A percentile compares a stretch with the other conserved stretches of the same genome.
Conservation (phyloP, 2,329 filamentous ascomycete genomes). For the Fusarium illudens region DNA sequence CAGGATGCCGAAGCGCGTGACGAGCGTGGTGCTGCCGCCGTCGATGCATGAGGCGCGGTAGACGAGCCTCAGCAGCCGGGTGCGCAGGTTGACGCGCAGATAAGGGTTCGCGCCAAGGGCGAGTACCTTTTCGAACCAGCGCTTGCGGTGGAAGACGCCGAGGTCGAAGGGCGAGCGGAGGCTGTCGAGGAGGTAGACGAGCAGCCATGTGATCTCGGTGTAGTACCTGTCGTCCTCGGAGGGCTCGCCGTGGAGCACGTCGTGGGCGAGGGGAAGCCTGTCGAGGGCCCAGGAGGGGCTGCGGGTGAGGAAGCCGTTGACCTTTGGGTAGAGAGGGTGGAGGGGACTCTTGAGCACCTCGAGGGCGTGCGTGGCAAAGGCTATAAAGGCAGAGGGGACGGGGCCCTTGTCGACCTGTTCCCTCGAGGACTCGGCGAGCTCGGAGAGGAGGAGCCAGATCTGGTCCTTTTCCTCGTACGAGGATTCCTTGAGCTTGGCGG, state of each 20-base stretch:
- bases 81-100: conserved; percentile 65
- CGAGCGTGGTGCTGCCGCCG: conserved; percentile 79
- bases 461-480: conserved; percentile 79
- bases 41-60: conserved; percentile 73
- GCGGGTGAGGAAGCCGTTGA: conserved; percentile 84
- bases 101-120: conserved; percentile 74
- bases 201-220: conserved; percentile 77
- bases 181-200: conserved; percentile 74
- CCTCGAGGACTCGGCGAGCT: conserved; percentile 78
- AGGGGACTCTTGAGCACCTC: conserved; percentile 77
- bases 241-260: conserved; percentile 70
- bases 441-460: conserved; percentile 80
- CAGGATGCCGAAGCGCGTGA: conserved; percentile 77
- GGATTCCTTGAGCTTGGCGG: conserved; percentile 70
- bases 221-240: conserved; percentile 77
- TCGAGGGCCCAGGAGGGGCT: conserved; percentile 79
- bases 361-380: conserved; percentile 77
- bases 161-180: conserved; percentile 68
- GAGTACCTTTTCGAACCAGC: conserved; percentile 79
- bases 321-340: conserved; percentile 84
- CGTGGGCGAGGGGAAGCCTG: conserved; percentile 74
- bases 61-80: conserved; percentile 68
- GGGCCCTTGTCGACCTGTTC: conserved; percentile 62
- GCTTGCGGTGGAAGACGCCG: conserved; percentile 66
- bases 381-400: conserved; percentile 77